A percentile compares a stretch with the other conserved stretches of the same genome.
Conservation (phyloP, 306 rosid genomes). For the Inga laurina region DNA sequence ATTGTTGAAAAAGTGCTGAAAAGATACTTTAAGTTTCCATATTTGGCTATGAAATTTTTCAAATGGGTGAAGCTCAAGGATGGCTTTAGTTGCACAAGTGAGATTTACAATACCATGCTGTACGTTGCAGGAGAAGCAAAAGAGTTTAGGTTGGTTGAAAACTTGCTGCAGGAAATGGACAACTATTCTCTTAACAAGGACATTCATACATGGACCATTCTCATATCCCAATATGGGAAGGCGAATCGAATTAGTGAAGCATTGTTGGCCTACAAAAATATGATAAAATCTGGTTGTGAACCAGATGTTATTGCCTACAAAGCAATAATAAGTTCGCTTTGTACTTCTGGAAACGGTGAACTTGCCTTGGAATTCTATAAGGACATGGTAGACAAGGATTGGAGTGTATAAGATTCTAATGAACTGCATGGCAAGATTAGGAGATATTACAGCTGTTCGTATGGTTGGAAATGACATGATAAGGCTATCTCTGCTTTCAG, state of each 20-base stretch:
- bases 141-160: conserved; percentile 65
- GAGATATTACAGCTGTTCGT: conserved; percentile 58
- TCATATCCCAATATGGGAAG: conserved; percentile 68
- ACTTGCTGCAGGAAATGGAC: conserved; percentile 75
- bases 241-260: conserved; percentile 64
- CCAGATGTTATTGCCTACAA: conserved; percentile 70
- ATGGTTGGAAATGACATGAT: conserved; percentile 70
- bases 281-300: conserved; percentile 60
- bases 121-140: conserved; percentile 77
- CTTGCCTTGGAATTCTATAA: conserved; percentile 84
- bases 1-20: conserved; percentile 75
- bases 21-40: conserved; percentile 80
- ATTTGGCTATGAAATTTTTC: conserved; percentile 68
- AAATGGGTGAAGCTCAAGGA: conserved; percentile 64
- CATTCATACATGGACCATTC: conserved; percentile 82
- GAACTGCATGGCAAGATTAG: conserved; percentile 61
- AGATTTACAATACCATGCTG: conserved; percentile 65
- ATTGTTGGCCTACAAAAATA: conserved; percentile 56
- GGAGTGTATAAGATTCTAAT: conserved; percentile 54
- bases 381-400: conserved; percentile 69
- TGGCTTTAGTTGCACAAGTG: conserved; percentile 55
- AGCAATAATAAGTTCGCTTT: conserved; percentile 55
- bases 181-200: conserved; percentile 48
- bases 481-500: conserved; percentile 53
- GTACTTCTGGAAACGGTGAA: conserved; percentile 67